Evolutionary conservation across 2,329 filamentous ascomycete genomes (phyloP), one percentile per base, ranked within the genome.

Genomic region (Aspergillus sp.): DNA sequence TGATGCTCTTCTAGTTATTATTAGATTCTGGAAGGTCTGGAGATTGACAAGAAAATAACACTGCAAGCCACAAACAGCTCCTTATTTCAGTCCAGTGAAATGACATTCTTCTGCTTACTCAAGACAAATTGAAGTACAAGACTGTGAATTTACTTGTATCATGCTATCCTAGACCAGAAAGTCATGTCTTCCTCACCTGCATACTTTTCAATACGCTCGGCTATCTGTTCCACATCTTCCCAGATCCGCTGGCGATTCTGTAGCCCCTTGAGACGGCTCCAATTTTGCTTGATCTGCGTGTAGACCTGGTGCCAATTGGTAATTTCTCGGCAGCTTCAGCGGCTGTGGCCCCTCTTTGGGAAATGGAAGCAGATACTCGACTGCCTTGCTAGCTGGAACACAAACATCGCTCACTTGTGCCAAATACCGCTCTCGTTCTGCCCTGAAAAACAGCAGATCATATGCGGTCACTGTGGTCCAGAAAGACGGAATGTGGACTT

Each of bases 151-250:
- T 22, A 22, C 22, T 22, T 22, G 22, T 22, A 22, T 22, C 22
- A 7, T 22, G 22, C 22, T 22, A 22, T 22, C 22, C 22, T 7
- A 22, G 5, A 22, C 7, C 7, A 22, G 22, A 22, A 22, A 22
- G 22, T 7, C 2, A 22, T 4, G 4, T 22, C 22, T 7, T 22
- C 22, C 22, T 1, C 22, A 22, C 5, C 22, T 3, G 5, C 35
- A 38, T 16, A 17, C 35, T 1, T 17, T 20, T 49, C 26, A 19
- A 72, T 70, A 30, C 80, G 78, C 17, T 72, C 69, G 60, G 78
- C 72, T 26, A 65, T 56, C 32, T 60, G 54, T 14, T 59, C 52
- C 19, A 61, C 41, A 50, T 61, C 55, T 32, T 50, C 42, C 59
- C 60, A 67, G 22, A 67, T 61, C 32, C 64, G 49, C 45, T 51